These are phyloP conservation scores for Strobilomyces confusus DNA, from an alignment of 768 basidiomycete species.

Conservation along the genomic window DNA sequence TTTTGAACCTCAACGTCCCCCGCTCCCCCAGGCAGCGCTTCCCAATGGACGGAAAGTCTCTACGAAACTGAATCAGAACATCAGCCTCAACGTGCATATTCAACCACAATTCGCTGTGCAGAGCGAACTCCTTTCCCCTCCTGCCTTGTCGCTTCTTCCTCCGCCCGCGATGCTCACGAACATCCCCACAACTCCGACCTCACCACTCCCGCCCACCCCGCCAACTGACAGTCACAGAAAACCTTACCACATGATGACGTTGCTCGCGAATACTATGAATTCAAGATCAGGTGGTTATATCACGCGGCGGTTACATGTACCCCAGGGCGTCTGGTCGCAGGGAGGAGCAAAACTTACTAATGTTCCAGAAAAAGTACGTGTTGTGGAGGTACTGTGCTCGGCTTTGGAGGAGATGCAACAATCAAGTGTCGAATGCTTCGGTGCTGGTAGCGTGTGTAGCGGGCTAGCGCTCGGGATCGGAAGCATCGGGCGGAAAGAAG, in stretches of 20 bases:
- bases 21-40: constrained; percentile 42
- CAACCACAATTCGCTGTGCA: constrained; percentile 49
- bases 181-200: constrained; percentile 70
- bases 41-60: constrained; percentile 56
- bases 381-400: constrained; percentile 72
- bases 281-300: constrained; percentile 83
- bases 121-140: constrained; percentile 45
- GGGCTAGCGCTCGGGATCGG: constrained; percentile 73
- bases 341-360: constrained; percentile 83
- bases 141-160: constrained; percentile 39
- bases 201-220: constrained; percentile 69
- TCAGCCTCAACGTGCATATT: constrained; percentile 40
- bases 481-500: constrained; percentile 72
- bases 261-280: constrained; percentile 74
- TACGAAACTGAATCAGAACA: constrained; percentile 49
- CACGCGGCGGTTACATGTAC: constrained; percentile 81
- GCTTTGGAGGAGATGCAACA: constrained; percentile 77
- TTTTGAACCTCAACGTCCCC: constrained; percentile 47
- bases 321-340: constrained; percentile 88
- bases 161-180: constrained; percentile 47
- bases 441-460: constrained; percentile 73
- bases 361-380: constrained; percentile 79
- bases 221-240: constrained; percentile 73
- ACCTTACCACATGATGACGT: constrained; percentile 88
- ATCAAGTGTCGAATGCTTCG: constrained; percentile 69